Base-by-base conservation (phyloP, 306 rosid genomes). In the Vicia faba region DNA sequence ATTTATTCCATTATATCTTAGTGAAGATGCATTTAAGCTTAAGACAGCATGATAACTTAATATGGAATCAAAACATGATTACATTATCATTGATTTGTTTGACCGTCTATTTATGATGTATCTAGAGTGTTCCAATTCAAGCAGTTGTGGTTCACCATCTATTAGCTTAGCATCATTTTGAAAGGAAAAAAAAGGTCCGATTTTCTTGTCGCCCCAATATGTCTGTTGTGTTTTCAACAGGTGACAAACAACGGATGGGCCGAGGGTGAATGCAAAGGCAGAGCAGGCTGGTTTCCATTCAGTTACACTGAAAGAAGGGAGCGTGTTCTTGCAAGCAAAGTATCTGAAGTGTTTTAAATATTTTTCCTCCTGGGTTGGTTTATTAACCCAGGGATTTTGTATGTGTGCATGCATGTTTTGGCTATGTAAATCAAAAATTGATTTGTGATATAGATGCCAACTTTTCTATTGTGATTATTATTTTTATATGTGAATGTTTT, bases 181-280 rank as follows among this genome's bases (percentile, higher is more conserved):
- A 12, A 11, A 33, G 1, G 4, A 48, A 44, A 36, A 44, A 58
- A 9, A 33, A 33, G 69, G 43, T 75, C 40, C 12, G 29, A 46
- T 76, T 75, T 61, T 75, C 62, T 55, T 59, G 55, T 67, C 46
- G 5, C 25, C 38, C 38, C 26, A 45, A 58, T 26, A 76, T 55
- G 66, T 4, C 54, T 62, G 29, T 25, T 76, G 63, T 28, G 58
- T 6, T 51, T 51, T 19, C 36, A 48, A 70, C 86, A 88, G 91
- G 89, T 86, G 41, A 49, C 86, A 8, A 81, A 75, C 84, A 79
- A 69, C 15, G 92, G 90, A 56, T 86, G 96, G 96, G 96, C 95
- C 1, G 95, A 90, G 89, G 96, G 95, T 4, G 95, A 87, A 80
- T 84, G 95, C 87, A 84, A 87, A 77, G 91, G 96, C 13, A 87